phyloP scores from a whole-genome alignment of 176 grass and related monocot genomes.

The Triticum turgidum region DNA sequence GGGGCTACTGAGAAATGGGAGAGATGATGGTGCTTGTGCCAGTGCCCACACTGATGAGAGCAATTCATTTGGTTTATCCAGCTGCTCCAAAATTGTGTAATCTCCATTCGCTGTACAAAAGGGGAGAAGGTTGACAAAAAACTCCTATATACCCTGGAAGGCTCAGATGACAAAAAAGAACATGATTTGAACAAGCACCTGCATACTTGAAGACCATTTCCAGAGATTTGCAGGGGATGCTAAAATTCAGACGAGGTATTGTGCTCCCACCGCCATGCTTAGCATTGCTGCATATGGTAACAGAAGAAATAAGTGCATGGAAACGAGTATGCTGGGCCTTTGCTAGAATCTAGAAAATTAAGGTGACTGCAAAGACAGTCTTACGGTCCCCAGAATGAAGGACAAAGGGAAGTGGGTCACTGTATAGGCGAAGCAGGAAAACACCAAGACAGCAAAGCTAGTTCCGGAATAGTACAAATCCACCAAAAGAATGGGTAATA shows the following conservation, averaged over 20 bases:
- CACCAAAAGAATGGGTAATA: background rate
- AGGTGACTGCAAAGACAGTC: background rate
- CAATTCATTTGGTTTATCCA: slow-evolving; percentile 73
- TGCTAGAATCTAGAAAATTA: background rate
- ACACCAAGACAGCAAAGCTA: background rate
- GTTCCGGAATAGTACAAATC: background rate
- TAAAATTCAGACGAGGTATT: slow-evolving; percentile 93
- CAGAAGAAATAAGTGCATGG: slow-evolving; percentile 6
- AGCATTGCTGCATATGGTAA: slow-evolving; percentile 69
- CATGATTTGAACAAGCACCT: slow-evolving; percentile 44
- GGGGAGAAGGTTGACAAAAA: background rate
- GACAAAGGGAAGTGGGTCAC: background rate
- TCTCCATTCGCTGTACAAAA: slow-evolving; percentile 49
- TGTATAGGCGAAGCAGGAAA: background rate
- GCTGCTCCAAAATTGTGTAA: slow-evolving; percentile 45
- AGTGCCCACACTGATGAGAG: slow-evolving; percentile 78
- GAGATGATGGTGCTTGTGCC: slow-evolving; percentile 52
- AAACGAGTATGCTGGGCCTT: background rate
- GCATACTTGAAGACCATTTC: slow-evolving; percentile 65
- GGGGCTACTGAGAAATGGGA: slow-evolving; percentile 20
- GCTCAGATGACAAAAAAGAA: background rate
- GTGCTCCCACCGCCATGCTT: slow-evolving; percentile 86
- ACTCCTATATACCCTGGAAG: slow-evolving; percentile 11
- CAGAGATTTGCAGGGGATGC: slow-evolving; percentile 81
- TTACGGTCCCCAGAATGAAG: background rate